Evolutionary conservation across 2,329 filamentous ascomycete genomes (phyloP), one percentile per base, ranked within the genome.

Genomic region (Mollisiaceae sp.): DNA sequence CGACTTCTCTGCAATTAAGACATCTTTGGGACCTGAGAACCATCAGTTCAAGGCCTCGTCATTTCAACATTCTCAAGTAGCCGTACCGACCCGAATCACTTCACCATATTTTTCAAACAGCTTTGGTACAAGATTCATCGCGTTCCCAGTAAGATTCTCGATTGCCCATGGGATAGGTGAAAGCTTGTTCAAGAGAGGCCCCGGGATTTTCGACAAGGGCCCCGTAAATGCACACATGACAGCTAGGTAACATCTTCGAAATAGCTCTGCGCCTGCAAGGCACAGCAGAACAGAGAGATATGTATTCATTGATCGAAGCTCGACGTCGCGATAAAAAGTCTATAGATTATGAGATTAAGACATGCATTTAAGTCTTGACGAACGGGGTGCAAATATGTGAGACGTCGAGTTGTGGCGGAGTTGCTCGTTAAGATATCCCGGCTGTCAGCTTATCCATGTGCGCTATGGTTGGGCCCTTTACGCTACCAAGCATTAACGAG

Each of bases 31-130:
- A 22, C 61, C 69, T 69, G 24, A 5, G 20, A 45, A 36, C 24
- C 5, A 18, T 38, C 36, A 55, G 9, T 1, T 12, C 5, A n/a
- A 57, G 41, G n/a, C 55, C 41, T 11, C 8, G 8, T 4, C 14
- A 47, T 8, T 47, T n/a, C 18, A 47, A 2, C 15, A 18, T 4
- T 2, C n/a, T 24, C 8, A 3, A 43, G n/a, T 12, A 22, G n/a
- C 35, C 67, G 57, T 54, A 69, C 69, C 63, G 58, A 70, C 59
- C 52, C 67, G 58, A 18, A 71, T 66, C 1, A 69, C 63, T 45
- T 67, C 61, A 24, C 69, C 69, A 57, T 71, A 71, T 43, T 68
- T 71, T 18, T 65, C 43, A 36, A 69, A 63, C 8, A 68, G 36
- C 8, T 12, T 52, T 4, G 61, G 63, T 0, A 57, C 39, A 20